Conservation (phyloP, 2,329 filamentous ascomycete genomes). For the Mariannaea elegans region DNA sequence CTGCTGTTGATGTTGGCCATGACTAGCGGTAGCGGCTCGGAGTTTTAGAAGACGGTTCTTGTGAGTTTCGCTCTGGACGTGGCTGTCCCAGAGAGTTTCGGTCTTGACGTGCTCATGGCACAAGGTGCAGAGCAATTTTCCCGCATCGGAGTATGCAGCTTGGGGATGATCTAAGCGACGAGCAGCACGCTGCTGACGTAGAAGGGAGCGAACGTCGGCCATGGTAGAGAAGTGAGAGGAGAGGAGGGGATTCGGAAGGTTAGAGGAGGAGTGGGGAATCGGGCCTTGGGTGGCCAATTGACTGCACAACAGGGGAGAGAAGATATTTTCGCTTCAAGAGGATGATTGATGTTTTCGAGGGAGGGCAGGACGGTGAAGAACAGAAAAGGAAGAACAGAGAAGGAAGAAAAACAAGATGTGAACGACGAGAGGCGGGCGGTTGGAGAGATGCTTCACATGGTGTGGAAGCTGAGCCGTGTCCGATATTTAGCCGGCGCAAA, state of each 20-base stretch:
- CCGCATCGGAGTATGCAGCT: slow-evolving; percentile 72
- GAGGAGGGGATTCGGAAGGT: slow-evolving; percentile 2
- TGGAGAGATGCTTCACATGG: not conserved
- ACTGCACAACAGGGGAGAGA: slow-evolving; percentile 4
- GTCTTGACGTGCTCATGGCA: slow-evolving; percentile 72
- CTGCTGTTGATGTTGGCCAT: slow-evolving; percentile 21
- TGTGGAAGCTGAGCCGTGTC: slow-evolving; percentile 14
- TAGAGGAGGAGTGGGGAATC: slow-evolving; percentile 6
- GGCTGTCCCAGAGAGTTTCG: slow-evolving; percentile 73
- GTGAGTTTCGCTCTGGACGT: slow-evolving; percentile 61
- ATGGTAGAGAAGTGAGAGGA: slow-evolving; percentile 53
- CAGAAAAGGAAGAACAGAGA: not conserved
- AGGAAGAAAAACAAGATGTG: slow-evolving; percentile 1
- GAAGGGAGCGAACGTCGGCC: slow-evolving; percentile 81
- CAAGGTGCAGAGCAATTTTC: slow-evolving; percentile 72
- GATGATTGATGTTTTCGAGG: not conserved
- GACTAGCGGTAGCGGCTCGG: slow-evolving; percentile 31
- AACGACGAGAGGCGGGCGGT: not conserved
- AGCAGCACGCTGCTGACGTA: slow-evolving; percentile 79
- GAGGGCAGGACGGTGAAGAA: not conserved
- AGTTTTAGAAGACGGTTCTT: slow-evolving; percentile 35
- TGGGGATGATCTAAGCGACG: slow-evolving; percentile 77
- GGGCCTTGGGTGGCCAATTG: slow-evolving; percentile 16
- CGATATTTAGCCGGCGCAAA: slow-evolving; percentile 45
- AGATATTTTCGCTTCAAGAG: not conserved